phyloP scores from a whole-genome alignment of 441 rosid genomes.

The Hura crepitans region DNA sequence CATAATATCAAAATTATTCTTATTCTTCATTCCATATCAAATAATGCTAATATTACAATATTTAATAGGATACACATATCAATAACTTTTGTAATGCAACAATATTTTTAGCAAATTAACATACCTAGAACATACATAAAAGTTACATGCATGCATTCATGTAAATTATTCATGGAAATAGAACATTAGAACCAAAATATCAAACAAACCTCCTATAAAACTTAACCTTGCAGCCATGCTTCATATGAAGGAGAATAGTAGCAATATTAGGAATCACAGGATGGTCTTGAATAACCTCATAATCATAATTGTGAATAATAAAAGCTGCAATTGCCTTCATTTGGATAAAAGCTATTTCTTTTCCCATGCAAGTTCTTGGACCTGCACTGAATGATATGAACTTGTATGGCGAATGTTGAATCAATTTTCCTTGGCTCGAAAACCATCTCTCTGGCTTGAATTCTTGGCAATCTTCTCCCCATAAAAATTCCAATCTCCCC shows the following conservation, averaged over 20 bases:
- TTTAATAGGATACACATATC: no score
- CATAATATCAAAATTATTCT: no score
- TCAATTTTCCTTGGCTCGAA: not conserved
- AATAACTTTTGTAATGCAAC: no score
- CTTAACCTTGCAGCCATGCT: slow-evolving; percentile 32
- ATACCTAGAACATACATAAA: no score
- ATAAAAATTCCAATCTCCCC: not conserved
- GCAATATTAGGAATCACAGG: slow-evolving; percentile 20
- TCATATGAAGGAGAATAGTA: slow-evolving; percentile 39
- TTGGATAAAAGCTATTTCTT: slow-evolving; percentile 32
- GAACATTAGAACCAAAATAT: not conserved
- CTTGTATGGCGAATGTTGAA: not conserved
- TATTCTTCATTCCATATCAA: no score
- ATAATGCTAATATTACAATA: no score
- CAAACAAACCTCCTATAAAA: not conserved
- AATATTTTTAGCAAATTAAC: no score
- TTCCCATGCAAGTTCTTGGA: slow-evolving; percentile 38
- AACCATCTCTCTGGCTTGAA: slow-evolving; percentile 8
- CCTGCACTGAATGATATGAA: slow-evolving; percentile 8
- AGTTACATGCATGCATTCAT: no score
- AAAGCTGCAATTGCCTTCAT: slow-evolving; percentile 31
- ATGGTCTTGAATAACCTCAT: slow-evolving; percentile 17
- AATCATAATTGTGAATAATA: slow-evolving; percentile 27
- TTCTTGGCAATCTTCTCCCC: slow-evolving; percentile 12
- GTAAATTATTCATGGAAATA: no score